A percentile compares a stretch with the other conserved stretches of the same genome.
Evolutionary conservation across 805 yeast genomes (phyloP).

Genomic region (Blastobotrys muscicola): DNA sequence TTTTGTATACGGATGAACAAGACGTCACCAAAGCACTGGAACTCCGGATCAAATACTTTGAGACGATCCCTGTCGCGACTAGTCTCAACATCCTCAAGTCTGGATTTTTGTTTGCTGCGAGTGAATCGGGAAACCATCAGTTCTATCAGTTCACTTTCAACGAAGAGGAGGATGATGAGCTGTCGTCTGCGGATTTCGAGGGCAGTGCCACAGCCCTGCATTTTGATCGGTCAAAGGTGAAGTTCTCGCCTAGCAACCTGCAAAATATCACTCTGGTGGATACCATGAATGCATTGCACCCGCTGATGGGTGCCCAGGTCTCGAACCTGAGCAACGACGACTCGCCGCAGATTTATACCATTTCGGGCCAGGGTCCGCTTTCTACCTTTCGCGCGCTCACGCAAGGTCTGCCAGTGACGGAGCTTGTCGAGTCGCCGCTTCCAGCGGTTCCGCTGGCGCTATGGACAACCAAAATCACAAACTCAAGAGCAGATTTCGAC

Average conservation of each 20-base stretch:
- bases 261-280: slow-evolving; percentile 55
- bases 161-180: slow-evolving; percentile 24
- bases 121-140: slow-evolving; percentile 51
- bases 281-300: slow-evolving; percentile 37
- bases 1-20: slow-evolving; percentile 26
- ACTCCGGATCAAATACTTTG: slow-evolving; percentile 56
- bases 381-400: slow-evolving; percentile 40
- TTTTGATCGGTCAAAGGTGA: slow-evolving; percentile 22
- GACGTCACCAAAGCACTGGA: slow-evolving; percentile 30
- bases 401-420: slow-evolving; percentile 52
- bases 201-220: not conserved
- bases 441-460: slow-evolving; percentile 56
- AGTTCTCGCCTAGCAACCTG: slow-evolving; percentile 20
- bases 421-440: slow-evolving; percentile 63
- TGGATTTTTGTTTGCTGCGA: slow-evolving; percentile 66
- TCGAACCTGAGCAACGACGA: slow-evolving; percentile 22
- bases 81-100: slow-evolving; percentile 53
- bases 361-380: slow-evolving; percentile 34
- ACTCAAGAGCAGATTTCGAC: slow-evolving; percentile 38
- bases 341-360: slow-evolving; percentile 34
- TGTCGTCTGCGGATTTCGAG: slow-evolving; percentile 23
- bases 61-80: slow-evolving; percentile 54
- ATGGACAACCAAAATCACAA: slow-evolving; percentile 48
- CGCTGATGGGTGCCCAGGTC: slow-evolving; percentile 39
- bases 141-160: slow-evolving; percentile 62